phyloP scores from a whole-genome alignment of 2,329 filamentous ascomycete genomes.

The Phymatotrichopsis omnivora region DNA sequence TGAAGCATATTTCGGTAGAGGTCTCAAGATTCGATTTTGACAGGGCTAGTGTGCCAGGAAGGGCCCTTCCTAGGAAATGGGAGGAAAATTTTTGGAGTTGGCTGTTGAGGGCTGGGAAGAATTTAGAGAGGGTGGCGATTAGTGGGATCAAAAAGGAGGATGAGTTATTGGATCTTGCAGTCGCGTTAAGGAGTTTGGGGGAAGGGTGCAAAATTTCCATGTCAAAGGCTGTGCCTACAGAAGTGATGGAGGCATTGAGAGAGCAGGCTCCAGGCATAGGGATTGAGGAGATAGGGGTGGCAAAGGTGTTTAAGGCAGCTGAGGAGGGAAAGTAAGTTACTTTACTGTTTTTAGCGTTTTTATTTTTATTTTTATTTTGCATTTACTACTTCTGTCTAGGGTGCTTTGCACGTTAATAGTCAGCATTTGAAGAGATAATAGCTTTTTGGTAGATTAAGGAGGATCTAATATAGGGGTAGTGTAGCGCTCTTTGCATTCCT shows the following conservation, averaged over 20 bases:
- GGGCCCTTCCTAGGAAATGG: constrained; percentile 13
- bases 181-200: constrained; percentile 9
- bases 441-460: too few relatives aligned
- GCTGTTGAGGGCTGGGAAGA: constrained; percentile 10
- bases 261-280: constrained; percentile 10
- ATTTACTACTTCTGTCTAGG: too few relatives aligned
- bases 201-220: constrained; percentile 13
- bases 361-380: too few relatives aligned
- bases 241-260: constrained; percentile 13
- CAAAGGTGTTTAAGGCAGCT: too few relatives aligned
- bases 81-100: constrained; percentile 16
- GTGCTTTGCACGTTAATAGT: too few relatives aligned
- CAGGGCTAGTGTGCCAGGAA: constrained; percentile 4
- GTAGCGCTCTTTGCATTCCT: too few relatives aligned
- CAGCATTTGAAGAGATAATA: too few relatives aligned
- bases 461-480: too few relatives aligned
- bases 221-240: constrained; percentile 8
- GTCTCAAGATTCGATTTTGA: constrained; percentile 12
- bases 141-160: constrained; percentile 12
- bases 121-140: constrained; percentile 15
- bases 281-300: constrained; percentile 11
- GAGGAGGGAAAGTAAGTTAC: too few relatives aligned
- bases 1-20: constrained; percentile 15
- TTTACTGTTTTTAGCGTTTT: too few relatives aligned
- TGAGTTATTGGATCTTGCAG: constrained; percentile 14